Percentiles rank a stretch among this genome's conserved stretches.
Conservation (phyloP, 2,329 filamentous ascomycete genomes). For the Didymella sp. region DNA sequence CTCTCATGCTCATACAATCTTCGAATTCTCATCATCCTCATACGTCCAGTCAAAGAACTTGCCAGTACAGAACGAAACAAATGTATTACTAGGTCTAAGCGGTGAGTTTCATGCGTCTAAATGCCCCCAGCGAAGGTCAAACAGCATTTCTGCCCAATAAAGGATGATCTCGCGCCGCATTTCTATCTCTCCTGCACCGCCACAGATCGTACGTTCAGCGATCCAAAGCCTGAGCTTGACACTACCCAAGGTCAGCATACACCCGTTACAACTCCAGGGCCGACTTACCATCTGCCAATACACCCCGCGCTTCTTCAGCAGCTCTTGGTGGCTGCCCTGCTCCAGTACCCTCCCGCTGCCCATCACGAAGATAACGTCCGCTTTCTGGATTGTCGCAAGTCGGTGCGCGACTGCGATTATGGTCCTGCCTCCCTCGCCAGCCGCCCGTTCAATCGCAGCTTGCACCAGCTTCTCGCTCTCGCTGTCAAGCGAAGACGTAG, state of each 20-base stretch:
- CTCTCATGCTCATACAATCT: no score
- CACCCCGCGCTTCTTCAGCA: constrained; percentile 40
- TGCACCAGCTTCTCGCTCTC: constrained; percentile 48
- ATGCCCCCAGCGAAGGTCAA: neutral
- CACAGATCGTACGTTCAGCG: constrained; percentile 31
- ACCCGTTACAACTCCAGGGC: no score
- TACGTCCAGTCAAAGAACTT: no score
- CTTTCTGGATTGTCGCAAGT: constrained; percentile 49
- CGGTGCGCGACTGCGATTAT: constrained; percentile 49
- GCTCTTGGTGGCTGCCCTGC: constrained; percentile 39
- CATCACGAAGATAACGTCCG: constrained; percentile 49
- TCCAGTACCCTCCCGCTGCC: constrained; percentile 45
- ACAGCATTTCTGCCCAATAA: no score
- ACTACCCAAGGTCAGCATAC: constrained; percentile 18
- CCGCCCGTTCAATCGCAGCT: constrained; percentile 43
- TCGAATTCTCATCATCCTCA: no score
- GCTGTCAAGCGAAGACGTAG: constrained; percentile 43
- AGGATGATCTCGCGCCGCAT: no score
- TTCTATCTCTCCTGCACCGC: no score
- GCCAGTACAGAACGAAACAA: no score
- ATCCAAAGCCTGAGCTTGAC: constrained; percentile 50
- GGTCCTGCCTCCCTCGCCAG: constrained; percentile 35
- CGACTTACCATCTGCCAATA: constrained; percentile 45
- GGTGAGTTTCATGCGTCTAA: neutral
- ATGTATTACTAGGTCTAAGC: neutral